Evolutionary conservation across 345 rosid species (phyloP), one percentile per base, ranked within the genome.

Genomic region (Litchi chinensis): DNA sequence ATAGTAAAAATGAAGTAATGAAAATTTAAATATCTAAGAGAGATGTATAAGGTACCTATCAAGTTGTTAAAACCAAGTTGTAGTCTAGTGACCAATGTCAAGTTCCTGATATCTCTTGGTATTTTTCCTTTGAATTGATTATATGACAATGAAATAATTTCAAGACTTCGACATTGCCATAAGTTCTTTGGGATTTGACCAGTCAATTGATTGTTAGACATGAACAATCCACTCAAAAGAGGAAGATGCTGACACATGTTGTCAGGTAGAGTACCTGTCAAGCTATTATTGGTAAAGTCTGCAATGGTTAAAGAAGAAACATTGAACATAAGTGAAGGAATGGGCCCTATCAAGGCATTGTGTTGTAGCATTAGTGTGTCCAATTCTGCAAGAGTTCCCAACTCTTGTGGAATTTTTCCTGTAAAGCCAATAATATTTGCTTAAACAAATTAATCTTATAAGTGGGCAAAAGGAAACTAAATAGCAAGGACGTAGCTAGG

Each of bases 101-200:
- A 72, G 71, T 82, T 82, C 0, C 81, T 76, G n/a, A 82, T 46
- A 65, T 64, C 73, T n/a, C 59, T 68, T 10, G 84, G 77, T 18
- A 81, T 77, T 10, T 16, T 41, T 57, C 81, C 81, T 16, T 67
- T 8, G 8, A 65, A 32, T 15, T 32, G 68, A 65, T 65, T 65
- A 5, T 0, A 6, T 0, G 43, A 28, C n/a, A 32, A 32, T 0
- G 9, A 32, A 65, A 65, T 0, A 32, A 65, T 4, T 12, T 3
- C n/a, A 65, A 65, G 68, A 37, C 12, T 8, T 13, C 10, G 6
- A 12, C 68, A 65, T 15, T 15, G 40, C 68, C 41, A 65, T n/a
- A 32, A 15, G 32, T 28, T 65, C 43, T 1, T 0, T 13, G 43
- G 68, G 39, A 65, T 65, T 65, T 9, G 68, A 32, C 68, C 68